Base-by-base conservation (phyloP, 2,329 filamentous ascomycete genomes). In the Talaromyces funiculosus region DNA sequence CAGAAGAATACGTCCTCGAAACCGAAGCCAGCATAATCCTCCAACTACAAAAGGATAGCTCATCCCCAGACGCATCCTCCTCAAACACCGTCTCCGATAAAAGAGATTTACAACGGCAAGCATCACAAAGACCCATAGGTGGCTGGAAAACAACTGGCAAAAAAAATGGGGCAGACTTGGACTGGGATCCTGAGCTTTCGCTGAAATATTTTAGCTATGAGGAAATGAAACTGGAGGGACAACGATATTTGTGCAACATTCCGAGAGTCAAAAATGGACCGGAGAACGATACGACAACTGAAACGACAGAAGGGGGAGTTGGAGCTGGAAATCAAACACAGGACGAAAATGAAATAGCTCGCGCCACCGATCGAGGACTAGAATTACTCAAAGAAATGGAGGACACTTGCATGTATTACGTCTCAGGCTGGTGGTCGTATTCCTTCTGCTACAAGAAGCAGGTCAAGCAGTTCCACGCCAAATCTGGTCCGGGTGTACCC, bases 341-440 rank as follows among this genome's bases (percentile, higher is more conserved):
- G 64, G 87, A 94, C 72, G 88, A 90, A 63, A 88, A 87, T 64
- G 92, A 96, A 74, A 82, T 95, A 9, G 84, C 83, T 42, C 86
- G 90, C 26, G 92, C 92, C 0, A 89, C 88, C 1, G 82, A 85
- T 33, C 86, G 86, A 53, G 92, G 92, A 5, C 89, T 90, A 82
- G 89, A 94, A 69, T 81, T 97, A 22, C 79, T 97, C 55, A 83
- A 84, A 64, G 86, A 87, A 26, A 87, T 97, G 75, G 84, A 92
- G 57, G 89, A 87, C 3, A 83, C 84, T 55, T 97, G 92, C 73
- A 84, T 97, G 64, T 96, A 93, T 78, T 90, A 86, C 72, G 78
- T 92, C 65, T 89, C 86, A 0, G 92, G 92, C 0, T 97, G 92
- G 92, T 97, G 92, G 92, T 94, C 89, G 70, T 97, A 97, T 76